phyloP scores from a whole-genome alignment of 768 basidiomycete species.

The Lactifluus pinguis region DNA sequence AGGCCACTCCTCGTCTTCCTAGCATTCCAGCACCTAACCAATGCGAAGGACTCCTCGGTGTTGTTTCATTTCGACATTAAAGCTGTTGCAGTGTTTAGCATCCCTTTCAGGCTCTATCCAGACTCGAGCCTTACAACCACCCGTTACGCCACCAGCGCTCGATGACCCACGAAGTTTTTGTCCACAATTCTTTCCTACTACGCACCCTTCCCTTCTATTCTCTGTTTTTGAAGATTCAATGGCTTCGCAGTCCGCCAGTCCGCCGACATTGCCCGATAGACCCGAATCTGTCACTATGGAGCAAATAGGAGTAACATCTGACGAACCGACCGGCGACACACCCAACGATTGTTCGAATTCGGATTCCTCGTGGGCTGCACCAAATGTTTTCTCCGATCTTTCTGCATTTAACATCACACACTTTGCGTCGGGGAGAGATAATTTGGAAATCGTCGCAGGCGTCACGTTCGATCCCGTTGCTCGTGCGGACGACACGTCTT shows the following conservation, averaged over 20 bases:
- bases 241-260: background rate
- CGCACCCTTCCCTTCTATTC: background rate
- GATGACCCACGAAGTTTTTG: background rate
- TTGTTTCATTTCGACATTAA: background rate
- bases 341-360: background rate
- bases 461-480: background rate
- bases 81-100: background rate
- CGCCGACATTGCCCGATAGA: background rate
- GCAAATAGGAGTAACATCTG: background rate
- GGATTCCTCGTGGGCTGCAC: constrained; percentile 7
- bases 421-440: constrained; percentile 13
- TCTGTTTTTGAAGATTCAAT: background rate
- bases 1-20: background rate
- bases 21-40: background rate
- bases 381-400: constrained; percentile 9
- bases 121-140: background rate
- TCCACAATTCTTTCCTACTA: background rate
- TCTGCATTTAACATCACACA: constrained; percentile 10
- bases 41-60: background rate
- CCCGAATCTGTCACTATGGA: background rate
- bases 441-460: constrained; percentile 14
- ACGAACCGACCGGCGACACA: background rate
- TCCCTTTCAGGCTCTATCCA: background rate
- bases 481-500: constrained; percentile 8
- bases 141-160: background rate